Conservation (phyloP, 768 basidiomycete genomes). For the Lactarius quietus region DNA sequence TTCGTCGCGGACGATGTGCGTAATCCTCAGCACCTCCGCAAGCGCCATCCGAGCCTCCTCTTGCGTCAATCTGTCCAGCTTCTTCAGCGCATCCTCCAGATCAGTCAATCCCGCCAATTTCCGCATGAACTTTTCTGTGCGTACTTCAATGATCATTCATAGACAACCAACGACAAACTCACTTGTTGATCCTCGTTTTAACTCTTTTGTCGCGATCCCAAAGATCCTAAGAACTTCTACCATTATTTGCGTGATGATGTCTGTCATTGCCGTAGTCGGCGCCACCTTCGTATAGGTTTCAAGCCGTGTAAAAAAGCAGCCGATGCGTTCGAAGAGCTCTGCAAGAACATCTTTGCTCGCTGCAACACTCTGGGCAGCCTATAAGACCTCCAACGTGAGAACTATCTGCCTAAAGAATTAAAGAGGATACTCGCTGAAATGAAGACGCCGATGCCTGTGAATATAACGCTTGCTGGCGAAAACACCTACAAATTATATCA, state of each 20-base stretch:
- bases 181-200: neutral
- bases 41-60: neutral
- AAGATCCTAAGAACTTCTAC: neutral
- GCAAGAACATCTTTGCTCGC: neutral
- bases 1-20: no score
- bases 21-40: neutral
- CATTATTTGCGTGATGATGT: neutral
- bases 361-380: neutral
- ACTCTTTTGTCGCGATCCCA: neutral
- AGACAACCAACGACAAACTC: neutral
- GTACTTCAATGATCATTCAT: neutral
- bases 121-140: neutral
- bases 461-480: neutral
- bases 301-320: neutral
- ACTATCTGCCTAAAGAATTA: neutral
- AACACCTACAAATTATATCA: neutral
- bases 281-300: neutral
- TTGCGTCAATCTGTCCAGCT: neutral
- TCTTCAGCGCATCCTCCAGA: neutral
- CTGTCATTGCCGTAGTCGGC: neutral
- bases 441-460: neutral
- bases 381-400: neutral
- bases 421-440: neutral
- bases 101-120: neutral
- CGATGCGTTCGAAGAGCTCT: neutral